Conservation (phyloP, 306 rosid genomes). For the Cucumis sativus region Cucumber_9930_V3 NC_026661.2:10020501-10021000, state of each 20-base stretch:
- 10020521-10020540: background rate
- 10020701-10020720: constrained; percentile 83
- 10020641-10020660: background rate
- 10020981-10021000: background rate
- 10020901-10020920: background rate
- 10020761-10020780: constrained; percentile 84
- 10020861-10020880: constrained; percentile 61
- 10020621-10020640: background rate
- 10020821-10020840: constrained; percentile 79
- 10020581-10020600: background rate
- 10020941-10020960: background rate
- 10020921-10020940: background rate
- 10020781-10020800: constrained; percentile 83
- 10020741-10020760: constrained; percentile 84
- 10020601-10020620: background rate
- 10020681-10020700: constrained; percentile 96
- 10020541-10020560: background rate
- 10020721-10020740: constrained; percentile 97
- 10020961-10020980: background rate
- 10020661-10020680: constrained; percentile 96
- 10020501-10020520: background rate
- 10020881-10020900: constrained; percentile 31
- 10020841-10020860: constrained; percentile 74
- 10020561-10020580: background rate
- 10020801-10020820: constrained; percentile 84